Evolutionary conservation across 1,284 basidiomycete species (phyloP).

Genomic region (Trametes sp.): DNA sequence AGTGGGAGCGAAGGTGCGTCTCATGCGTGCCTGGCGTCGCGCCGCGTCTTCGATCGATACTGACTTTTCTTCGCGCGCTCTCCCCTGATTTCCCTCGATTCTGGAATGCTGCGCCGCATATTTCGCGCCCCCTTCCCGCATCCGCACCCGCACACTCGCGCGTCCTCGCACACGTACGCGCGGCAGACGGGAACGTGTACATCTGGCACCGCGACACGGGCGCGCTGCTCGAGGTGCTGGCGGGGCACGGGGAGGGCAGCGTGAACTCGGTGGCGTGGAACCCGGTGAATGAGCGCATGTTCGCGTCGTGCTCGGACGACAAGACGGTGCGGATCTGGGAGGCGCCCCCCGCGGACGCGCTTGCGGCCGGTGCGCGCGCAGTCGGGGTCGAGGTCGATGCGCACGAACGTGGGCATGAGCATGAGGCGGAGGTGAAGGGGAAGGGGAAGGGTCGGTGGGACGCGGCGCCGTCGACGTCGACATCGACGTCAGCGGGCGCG

Average conservation of each 20-base stretch:
- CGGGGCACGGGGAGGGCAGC: constrained; percentile 85
- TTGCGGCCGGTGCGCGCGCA: constrained; percentile 4
- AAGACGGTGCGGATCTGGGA: constrained; percentile 87
- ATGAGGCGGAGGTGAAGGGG: constrained; percentile 64
- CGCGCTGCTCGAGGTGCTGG: constrained; percentile 80
- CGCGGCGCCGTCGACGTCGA: constrained; percentile 36
- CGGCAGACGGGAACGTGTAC: constrained; percentile 86
- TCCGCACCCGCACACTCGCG: neutral
- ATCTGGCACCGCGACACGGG: constrained; percentile 94
- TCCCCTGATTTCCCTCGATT: neutral
- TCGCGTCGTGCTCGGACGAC: constrained; percentile 94
- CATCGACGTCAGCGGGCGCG: constrained; percentile 16
- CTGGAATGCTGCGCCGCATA: neutral
- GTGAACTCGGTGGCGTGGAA: constrained; percentile 99
- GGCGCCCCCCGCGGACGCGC: constrained; percentile 52
- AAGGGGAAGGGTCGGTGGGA: constrained; percentile 67
- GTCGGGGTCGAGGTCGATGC: constrained; percentile 19
- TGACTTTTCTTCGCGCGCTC: neutral
- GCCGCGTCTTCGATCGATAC: constrained; percentile 6
- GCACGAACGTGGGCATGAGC: constrained; percentile 22
- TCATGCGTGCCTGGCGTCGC: neutral
- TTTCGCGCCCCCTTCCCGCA: neutral
- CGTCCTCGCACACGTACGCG: neutral
- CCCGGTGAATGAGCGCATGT: constrained; percentile 85
- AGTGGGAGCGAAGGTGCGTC: constrained; percentile 93